Conservation (phyloP, 1,284 basidiomycete genomes). For the Phylloporus gajari region DNA sequence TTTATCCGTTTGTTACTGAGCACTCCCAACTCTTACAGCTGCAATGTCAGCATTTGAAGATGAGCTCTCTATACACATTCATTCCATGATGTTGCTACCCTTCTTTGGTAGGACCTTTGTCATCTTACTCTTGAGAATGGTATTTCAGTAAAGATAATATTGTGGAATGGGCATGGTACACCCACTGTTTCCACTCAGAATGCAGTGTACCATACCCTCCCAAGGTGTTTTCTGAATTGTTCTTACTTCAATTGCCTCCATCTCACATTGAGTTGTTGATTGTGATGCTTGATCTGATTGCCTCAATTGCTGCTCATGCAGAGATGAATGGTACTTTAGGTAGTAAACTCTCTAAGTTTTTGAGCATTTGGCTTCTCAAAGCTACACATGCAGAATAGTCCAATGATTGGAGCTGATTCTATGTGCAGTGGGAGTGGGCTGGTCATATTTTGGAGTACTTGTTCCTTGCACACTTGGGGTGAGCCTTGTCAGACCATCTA, state of each 20-base stretch:
- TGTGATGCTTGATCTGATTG: slow-evolving; percentile 67
- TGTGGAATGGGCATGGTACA: slow-evolving; percentile 71
- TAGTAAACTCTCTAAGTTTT: slow-evolving; percentile 74
- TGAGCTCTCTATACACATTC: slow-evolving; percentile 71
- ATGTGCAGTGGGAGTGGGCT: slow-evolving; percentile 74
- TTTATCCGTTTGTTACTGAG: slow-evolving; percentile 72
- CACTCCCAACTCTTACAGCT: slow-evolving; percentile 59
- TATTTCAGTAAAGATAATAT: slow-evolving; percentile 60
- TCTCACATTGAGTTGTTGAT: slow-evolving; percentile 67
- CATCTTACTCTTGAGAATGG: slow-evolving; percentile 69
- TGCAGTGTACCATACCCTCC: slow-evolving; percentile 64
- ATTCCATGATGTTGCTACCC: slow-evolving; percentile 78
- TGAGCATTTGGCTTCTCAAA: slow-evolving; percentile 77
- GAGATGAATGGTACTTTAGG: slow-evolving; percentile 77
- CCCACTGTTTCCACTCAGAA: slow-evolving; percentile 67
- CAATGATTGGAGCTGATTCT: slow-evolving; percentile 66
- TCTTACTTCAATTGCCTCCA: slow-evolving; percentile 66
- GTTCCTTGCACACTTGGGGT: slow-evolving; percentile 77
- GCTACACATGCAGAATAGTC: slow-evolving; percentile 54
- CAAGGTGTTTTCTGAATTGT: slow-evolving; percentile 66
- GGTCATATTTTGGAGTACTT: slow-evolving; percentile 78
- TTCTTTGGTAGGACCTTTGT: slow-evolving; percentile 81
- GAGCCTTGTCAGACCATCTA: slow-evolving; percentile 24
- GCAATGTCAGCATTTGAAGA: slow-evolving; percentile 64
- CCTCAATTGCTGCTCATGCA: slow-evolving; percentile 73